Percentiles rank a stretch among this genome's conserved stretches.
Conservation (phyloP, 164 flowering plant genomes). For the Vitis rotundifolia region DNA sequence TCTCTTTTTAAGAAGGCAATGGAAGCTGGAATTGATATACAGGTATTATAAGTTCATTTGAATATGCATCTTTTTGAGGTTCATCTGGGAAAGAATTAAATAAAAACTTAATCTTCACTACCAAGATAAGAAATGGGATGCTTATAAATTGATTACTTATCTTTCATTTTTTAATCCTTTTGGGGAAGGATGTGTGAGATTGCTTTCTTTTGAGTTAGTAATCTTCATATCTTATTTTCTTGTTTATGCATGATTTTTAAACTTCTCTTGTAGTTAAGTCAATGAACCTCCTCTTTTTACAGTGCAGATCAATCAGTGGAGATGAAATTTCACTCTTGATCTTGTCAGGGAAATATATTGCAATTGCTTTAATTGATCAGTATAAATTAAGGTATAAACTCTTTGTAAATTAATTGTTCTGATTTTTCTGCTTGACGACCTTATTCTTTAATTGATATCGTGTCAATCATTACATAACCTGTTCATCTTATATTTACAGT, state of each 20-base stretch:
- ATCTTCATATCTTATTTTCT: neutral
- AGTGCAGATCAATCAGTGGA: conserved; percentile 82
- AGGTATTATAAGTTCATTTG: conserved; percentile 48
- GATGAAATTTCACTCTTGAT: conserved; percentile 69
- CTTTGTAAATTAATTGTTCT: neutral
- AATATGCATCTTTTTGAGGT: neutral
- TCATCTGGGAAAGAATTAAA: too few species aligned
- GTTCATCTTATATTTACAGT: too few species aligned
- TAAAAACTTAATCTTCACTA: too few species aligned
- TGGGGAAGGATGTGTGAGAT: neutral
- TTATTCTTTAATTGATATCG: too few species aligned
- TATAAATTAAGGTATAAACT: conserved; percentile 59
- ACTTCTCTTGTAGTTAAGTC: conserved; percentile 9
- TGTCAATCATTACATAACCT: too few species aligned
- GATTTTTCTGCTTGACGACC: neutral
- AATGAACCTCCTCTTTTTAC: conserved; percentile 39
- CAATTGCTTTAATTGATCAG: conserved; percentile 93
- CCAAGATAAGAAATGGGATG: neutral
- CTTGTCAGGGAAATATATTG: conserved; percentile 76
- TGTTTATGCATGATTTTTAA: neutral
- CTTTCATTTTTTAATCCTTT: neutral
- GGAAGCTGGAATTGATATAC: conserved; percentile 74
- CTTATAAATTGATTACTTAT: neutral
- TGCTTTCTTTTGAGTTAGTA: neutral
- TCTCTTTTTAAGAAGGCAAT: conserved; percentile 66